Evolutionary conservation across 2,329 filamentous ascomycete species (phyloP), one percentile per base, ranked within the genome.

Genomic region (Sporothrix phasma): DNA sequence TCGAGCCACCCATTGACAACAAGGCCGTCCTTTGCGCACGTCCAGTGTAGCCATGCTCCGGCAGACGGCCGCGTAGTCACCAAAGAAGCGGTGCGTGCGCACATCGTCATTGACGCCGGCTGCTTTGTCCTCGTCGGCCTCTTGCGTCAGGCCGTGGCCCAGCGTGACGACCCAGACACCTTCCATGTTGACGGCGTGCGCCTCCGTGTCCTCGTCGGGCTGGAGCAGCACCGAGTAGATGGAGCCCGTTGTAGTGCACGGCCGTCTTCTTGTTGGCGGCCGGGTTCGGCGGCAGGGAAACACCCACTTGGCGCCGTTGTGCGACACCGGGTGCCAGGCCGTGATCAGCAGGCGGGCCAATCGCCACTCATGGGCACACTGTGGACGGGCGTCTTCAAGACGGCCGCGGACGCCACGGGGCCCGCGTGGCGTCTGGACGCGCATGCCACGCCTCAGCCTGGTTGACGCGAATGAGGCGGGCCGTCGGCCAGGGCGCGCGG

Each of bases 181-280:
- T n/a, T 72, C 77, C 15, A 83, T 74, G 1, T 71, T 69, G 34
- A 87, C 73, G 0, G 81, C 80, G 68, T 87, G 83, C 0, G 80
- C 78, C 7, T 77, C 75, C 0, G 72, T 51, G 62, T 78, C 72
- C 1, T 54, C 56, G 66, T 81, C 78, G 1, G 74, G 74, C 71
- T 84, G 76, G 19, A 87, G 72, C 19, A 87, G 70, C 1, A 86
- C 73, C 0, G 84, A 86, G 73, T 84, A 87, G 5, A 87, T 75
- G 2, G 71, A 71, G 0, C 83, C 83, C 0, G 79, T 79, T n/a
- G 61, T 83, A 84, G 3, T 72, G 68, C 0, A 77, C 72, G 6
- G 67, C 66, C 1, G 69, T 61, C 0, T 71, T 68, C 0, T 75
- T 71, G 1, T 34, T 19, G 5, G 58, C 62, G 0, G 29, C 15